Base-by-base conservation (phyloP, 805 yeast genomes). In the Ogataea zsoltii region DNA sequence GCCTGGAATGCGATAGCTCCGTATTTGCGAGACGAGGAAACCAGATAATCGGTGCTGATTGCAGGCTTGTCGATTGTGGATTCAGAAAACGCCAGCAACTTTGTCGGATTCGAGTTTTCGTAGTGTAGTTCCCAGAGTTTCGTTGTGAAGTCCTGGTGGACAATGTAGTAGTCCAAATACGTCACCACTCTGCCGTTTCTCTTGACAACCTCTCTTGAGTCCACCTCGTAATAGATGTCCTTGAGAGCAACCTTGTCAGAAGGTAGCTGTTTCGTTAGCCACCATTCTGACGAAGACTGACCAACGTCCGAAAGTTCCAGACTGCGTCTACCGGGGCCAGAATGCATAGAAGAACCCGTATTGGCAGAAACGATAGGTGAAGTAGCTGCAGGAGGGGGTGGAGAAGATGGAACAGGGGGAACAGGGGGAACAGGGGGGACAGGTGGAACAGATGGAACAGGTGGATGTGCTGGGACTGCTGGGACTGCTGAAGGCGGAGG, bases 141-240 rank as follows among this genome's bases (percentile, higher is more conserved):
- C 54, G 83, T 88, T 1, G 94, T 78, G 53, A 84, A 80, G 60
- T 88, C 95, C 49, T 77, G 80, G 63, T 81, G 83, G 33, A 90
- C 65, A 12, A 89, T 71, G 59, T 88, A 88, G 52, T 85, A 81
- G 51, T 85, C 90, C 43, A 85, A 73, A 50, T 77, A 70, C 4
- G 72, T 66, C 6, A 75, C 66, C 2, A 49, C 52, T 33, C 80
- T 68, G 18, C 79, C 78, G 11, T 79, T 79, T 53, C 96, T 77
- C 57, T 85, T 86, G 12, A 53, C 53, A 7, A 83, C 67, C 12
- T 60, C 58, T 46, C 74, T 69, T 21, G 79, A 77, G 45, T 89
- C 96, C 17, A 81, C 75, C 61, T 89, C 96, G 61, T 65, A 80
- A 14, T 78, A 69, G 25, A 82, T 60, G 16, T 82, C 85, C 33